Evolutionary conservation across 805 yeast species (phyloP), one percentile per base, ranked within the genome.

Genomic region (Soucietia sequanensis): DNA sequence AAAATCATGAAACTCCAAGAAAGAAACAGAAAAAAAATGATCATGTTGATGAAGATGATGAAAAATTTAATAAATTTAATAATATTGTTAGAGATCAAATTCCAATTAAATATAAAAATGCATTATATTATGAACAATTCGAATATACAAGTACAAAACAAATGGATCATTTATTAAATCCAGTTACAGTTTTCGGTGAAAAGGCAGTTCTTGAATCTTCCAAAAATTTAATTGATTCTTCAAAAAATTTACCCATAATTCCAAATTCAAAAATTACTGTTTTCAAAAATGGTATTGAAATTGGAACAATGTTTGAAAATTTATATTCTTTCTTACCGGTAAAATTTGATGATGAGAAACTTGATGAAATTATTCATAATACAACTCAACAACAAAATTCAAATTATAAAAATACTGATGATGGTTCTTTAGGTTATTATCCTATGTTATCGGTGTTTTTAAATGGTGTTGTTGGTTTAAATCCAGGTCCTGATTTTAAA

Each of bases 371-470:
- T 41, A 14, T 29, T 12, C 38, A 44, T 22, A 49, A 57, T 43
- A 50, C 61, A 4, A 48, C 47, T 20, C 70, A 68, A 39, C 60
- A 47, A 43, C 69, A 54, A 41, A 58, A 68, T 42, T 65, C 60
- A 43, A 63, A 55, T 30, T 63, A 61, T 44, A 46, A 52, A 31
- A 46, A 68, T 54, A 50, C 76, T 48, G 95, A 93, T 54, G 96
- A 93, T 54, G 95, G 95, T 0, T 65, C 78, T 27, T 61, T 88
- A 35, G 99, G 98, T 0, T 93, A 93, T 55, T 93, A 81, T 60
- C 98, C 99, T 1, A 86, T 89, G 65, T 70, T 87, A 22, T 84
- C 95, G 35, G 84, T 84, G 17, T 93, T 78, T 54, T 78, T 78
- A 44, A 83, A 83, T 2, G 98, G 98, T 0, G 64, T 74, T 7